These are phyloP conservation scores for Ophiocordyceps sinensis DNA, from an alignment of 2,329 filamentous ascomycete species.

Conservation along the genomic window DNA sequence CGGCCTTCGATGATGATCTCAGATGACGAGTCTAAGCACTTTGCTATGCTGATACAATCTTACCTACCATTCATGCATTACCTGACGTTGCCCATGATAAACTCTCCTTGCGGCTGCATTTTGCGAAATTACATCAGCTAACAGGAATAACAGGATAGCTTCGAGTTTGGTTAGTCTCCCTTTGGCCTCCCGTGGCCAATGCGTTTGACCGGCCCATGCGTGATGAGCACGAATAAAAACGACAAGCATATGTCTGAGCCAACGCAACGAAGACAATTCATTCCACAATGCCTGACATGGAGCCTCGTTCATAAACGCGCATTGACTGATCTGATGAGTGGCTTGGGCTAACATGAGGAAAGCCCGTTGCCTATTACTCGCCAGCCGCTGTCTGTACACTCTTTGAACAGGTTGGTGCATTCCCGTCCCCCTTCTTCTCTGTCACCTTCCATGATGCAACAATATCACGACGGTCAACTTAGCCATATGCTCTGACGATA, in stretches of 20 bases:
- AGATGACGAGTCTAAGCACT: constrained; percentile 72
- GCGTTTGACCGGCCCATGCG: constrained; percentile 9
- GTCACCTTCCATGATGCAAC: constrained; percentile 24
- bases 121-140: background rate
- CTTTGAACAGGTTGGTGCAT: constrained; percentile 1
- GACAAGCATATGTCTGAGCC: constrained; percentile 99
- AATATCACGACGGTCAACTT: constrained; percentile 34
- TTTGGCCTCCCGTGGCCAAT: no score
- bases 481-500: constrained; percentile 33
- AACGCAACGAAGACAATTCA: constrained; percentile 28
- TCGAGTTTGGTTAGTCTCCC: background rate
- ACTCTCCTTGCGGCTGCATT: constrained; percentile 1
- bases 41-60: constrained; percentile 55
- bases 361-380: background rate
- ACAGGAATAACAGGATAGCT: background rate
- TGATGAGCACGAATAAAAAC: constrained; percentile 75
- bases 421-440: background rate
- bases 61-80: constrained; percentile 60
- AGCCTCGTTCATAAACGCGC: background rate
- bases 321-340: background rate
- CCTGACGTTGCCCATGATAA: constrained; percentile 21
- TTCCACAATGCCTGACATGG: constrained; percentile 10
- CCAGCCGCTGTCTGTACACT: background rate
- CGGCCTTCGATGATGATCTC: constrained; percentile 23
- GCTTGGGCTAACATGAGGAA: background rate